Evolutionary conservation across 129 eudicot species (phyloP).

Genomic region (Flaveria robusta): DNA sequence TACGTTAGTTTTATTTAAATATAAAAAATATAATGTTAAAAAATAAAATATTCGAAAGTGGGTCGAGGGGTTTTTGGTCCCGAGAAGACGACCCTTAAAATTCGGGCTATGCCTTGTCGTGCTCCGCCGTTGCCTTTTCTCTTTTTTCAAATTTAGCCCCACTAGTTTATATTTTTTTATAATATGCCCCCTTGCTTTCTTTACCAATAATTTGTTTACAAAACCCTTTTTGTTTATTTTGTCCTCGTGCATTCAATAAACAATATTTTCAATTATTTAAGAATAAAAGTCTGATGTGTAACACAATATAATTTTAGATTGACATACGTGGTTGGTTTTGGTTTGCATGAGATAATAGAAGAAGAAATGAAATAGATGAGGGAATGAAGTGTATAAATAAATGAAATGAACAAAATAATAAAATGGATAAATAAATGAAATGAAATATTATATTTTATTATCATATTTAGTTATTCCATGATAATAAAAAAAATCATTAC

Average conservation of each 20-base stretch:
- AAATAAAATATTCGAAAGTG: conserved; percentile 24
- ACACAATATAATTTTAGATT: no score
- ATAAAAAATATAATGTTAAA: not conserved
- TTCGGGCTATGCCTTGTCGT: conserved; percentile 38
- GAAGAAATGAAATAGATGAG: no score
- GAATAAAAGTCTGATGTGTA: not conserved
- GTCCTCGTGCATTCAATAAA: not conserved
- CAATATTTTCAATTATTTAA: not conserved
- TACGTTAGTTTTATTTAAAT: not conserved
- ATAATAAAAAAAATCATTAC: no score
- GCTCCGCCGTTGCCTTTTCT: conserved; percentile 43
- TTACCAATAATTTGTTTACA: not conserved
- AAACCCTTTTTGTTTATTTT: not conserved
- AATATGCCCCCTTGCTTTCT: conserved; percentile 20
- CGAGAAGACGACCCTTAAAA: conserved; percentile 41
- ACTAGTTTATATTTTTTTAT: conserved; percentile 22
- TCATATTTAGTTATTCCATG: no score
- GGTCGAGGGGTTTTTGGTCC: conserved; percentile 22
- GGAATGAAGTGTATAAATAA: no score
- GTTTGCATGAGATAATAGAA: no score
- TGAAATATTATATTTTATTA: no score
- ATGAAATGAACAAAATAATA: no score
- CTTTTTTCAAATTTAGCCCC: conserved; percentile 28
- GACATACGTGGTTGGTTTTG: no score
- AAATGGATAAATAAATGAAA: no score